Evolutionary conservation across 768 basidiomycete species (phyloP).

Genomic region (Exidia glandulosa): DNA sequence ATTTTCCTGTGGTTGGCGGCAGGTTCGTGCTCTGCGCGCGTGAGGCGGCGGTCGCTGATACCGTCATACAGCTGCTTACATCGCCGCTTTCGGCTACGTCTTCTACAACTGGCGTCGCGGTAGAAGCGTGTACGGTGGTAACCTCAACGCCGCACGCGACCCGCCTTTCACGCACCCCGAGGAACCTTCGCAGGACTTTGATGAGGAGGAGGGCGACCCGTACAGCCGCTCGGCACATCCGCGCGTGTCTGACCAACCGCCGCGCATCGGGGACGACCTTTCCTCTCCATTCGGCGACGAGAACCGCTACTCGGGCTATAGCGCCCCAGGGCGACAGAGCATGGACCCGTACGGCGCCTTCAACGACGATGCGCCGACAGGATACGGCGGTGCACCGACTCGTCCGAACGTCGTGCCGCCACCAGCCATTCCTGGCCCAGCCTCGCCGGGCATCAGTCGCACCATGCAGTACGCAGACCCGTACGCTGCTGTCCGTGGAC

Average conservation of each 20-base stretch:
- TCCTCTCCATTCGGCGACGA: constrained; percentile 29
- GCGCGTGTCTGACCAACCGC: neutral
- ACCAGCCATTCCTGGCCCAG: constrained; percentile 28
- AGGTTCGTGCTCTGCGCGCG: constrained; percentile 31
- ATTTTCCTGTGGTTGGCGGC: constrained; percentile 87
- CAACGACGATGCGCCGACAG: constrained; percentile 74
- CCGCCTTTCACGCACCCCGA: constrained; percentile 63
- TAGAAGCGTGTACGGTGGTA: constrained; percentile 20
- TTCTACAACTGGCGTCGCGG: constrained; percentile 71
- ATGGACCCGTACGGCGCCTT: constrained; percentile 89
- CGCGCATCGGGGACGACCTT: neutral
- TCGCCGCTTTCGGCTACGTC: constrained; percentile 51
- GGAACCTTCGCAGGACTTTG: constrained; percentile 14
- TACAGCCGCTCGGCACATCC: constrained; percentile 1
- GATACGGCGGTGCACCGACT: constrained; percentile 34
- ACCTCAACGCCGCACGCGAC: constrained; percentile 43
- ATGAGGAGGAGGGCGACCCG: constrained; percentile 9
- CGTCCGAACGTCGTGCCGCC: constrained; percentile 9
- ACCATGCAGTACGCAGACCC: constrained; percentile 94
- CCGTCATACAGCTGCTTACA: constrained; percentile 9
- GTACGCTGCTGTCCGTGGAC: constrained; percentile 69
- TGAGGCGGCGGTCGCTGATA: neutral
- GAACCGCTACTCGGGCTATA: constrained; percentile 32
- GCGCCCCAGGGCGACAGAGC: constrained; percentile 36
- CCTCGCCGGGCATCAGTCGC: constrained; percentile 45